Percentiles rank a stretch among this genome's conserved stretches.
These are phyloP conservation scores for Candida schatavii DNA, from an alignment of 805 yeast species.

Conservation along the genomic window DNA sequence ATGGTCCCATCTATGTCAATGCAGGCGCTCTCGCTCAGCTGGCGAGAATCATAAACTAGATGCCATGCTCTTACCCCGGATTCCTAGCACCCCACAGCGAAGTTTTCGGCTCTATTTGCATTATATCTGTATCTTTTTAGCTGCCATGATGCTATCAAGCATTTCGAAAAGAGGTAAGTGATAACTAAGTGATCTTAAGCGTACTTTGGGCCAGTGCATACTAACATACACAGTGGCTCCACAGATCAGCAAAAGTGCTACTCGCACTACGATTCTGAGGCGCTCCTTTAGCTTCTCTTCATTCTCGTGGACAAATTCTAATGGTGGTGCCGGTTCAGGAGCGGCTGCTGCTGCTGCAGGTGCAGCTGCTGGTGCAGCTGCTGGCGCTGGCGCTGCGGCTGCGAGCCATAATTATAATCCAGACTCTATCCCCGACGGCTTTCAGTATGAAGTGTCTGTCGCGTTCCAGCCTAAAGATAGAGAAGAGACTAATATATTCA, in stretches of 20 bases:
- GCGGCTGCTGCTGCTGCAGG: conserved; percentile 16
- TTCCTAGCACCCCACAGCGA: background rate
- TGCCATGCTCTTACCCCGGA: conserved; percentile 2
- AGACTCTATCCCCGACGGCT: conserved; percentile 14
- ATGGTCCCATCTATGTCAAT: background rate
- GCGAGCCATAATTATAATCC: conserved; percentile 13
- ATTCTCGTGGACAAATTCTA: conserved; percentile 13
- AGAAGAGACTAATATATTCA: conserved; percentile 46
- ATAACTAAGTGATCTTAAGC: too few species aligned
- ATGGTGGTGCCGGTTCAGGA: conserved; percentile 10
- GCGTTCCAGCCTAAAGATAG: conserved; percentile 76
- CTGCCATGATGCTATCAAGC: conserved; percentile 3
- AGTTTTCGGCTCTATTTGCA: background rate
- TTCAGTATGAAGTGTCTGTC: conserved; percentile 57
- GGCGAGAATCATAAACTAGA: background rate
- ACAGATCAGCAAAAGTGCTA: conserved; percentile 5
- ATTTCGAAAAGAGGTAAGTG: conserved; percentile 6
- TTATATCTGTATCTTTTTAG: conserved; percentile 1
- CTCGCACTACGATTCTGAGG: conserved; percentile 9
- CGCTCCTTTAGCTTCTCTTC: conserved; percentile 22
- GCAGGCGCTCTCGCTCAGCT: too few species aligned
- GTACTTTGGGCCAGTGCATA: background rate
- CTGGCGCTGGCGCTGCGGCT: conserved; percentile 13
- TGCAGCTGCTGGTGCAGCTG: conserved; percentile 19
- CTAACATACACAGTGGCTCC: conserved; percentile 1